Conservation (phyloP, 148 eudicot genomes). For the Fallopia convolvulus region DNA sequence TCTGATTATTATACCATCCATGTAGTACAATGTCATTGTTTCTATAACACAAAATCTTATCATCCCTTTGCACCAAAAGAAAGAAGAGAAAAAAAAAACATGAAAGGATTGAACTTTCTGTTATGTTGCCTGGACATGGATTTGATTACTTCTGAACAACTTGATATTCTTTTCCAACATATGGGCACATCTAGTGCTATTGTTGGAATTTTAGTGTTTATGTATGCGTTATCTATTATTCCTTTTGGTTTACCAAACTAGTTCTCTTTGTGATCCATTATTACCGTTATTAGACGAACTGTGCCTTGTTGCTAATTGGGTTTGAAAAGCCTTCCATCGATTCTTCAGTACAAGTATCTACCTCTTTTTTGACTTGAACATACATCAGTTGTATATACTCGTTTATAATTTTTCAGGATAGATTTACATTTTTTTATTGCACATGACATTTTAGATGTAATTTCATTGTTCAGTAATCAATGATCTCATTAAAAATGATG, state of each 20-base stretch:
- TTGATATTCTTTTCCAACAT: background rate
- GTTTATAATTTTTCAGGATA: too few species aligned
- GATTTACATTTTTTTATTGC: too few species aligned
- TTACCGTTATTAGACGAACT: too few species aligned
- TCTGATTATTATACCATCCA: constrained; percentile 7
- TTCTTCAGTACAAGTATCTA: too few species aligned
- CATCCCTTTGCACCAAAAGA: background rate
- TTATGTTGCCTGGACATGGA: background rate
- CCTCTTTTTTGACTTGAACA: too few species aligned
- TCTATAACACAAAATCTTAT: constrained; percentile 1
- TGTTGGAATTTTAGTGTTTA: background rate
- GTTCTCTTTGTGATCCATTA: too few species aligned
- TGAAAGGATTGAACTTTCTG: background rate
- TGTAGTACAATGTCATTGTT: constrained; percentile 2
- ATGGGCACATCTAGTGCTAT: background rate
- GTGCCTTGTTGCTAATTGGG: too few species aligned
- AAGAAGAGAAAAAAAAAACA: background rate
- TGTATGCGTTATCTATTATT: background rate
- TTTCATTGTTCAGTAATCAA: too few species aligned
- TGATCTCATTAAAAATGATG: too few species aligned
- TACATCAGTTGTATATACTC: too few species aligned
- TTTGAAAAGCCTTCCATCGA: too few species aligned
- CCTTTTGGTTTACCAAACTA: background rate
- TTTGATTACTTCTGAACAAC: background rate
- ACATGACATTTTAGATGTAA: too few species aligned